A percentile compares a stretch with the other conserved stretches of the same genome.
Evolutionary conservation across 306 rosid species (phyloP).

Genomic region (Mimosa pudica): DNA sequence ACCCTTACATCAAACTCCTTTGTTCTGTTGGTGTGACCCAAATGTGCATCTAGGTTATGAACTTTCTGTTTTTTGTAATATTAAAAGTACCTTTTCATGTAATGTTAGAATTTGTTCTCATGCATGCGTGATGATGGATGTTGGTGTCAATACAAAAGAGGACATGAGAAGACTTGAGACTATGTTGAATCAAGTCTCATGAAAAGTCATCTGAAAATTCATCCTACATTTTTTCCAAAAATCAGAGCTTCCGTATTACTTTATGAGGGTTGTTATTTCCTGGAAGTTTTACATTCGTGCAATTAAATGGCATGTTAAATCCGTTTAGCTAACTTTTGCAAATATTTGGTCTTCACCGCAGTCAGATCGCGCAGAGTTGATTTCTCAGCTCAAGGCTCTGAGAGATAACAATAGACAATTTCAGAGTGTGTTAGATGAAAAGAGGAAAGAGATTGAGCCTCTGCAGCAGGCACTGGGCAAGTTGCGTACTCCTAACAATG

Average conservation of each 20-base stretch:
- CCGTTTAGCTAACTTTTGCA: constrained; percentile 15
- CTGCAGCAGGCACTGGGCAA: constrained; percentile 87
- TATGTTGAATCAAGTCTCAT: neutral
- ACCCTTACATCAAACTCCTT: neutral
- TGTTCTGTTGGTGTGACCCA: neutral
- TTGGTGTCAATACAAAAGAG: neutral
- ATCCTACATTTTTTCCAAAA: neutral
- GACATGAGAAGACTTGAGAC: neutral
- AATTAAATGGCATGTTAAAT: neutral
- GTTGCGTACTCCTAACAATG: constrained; percentile 73
- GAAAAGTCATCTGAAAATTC: neutral
- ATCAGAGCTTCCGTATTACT: neutral
- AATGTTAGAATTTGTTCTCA: neutral
- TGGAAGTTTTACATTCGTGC: neutral
- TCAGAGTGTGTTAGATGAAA: constrained; percentile 69
- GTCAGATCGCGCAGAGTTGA: constrained; percentile 72
- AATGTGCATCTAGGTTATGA: neutral
- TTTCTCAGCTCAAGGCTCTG: constrained; percentile 77
- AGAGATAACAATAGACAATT: constrained; percentile 69
- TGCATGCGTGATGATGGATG: neutral
- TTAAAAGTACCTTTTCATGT: neutral
- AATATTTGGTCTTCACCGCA: constrained; percentile 40
- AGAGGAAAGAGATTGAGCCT: constrained; percentile 83
- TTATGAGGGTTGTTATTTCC: neutral
- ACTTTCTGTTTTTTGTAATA: neutral